These are phyloP conservation scores for Murraya koenigii DNA, from an alignment of 345 rosid genomes.

Conservation along the genomic window DNA sequence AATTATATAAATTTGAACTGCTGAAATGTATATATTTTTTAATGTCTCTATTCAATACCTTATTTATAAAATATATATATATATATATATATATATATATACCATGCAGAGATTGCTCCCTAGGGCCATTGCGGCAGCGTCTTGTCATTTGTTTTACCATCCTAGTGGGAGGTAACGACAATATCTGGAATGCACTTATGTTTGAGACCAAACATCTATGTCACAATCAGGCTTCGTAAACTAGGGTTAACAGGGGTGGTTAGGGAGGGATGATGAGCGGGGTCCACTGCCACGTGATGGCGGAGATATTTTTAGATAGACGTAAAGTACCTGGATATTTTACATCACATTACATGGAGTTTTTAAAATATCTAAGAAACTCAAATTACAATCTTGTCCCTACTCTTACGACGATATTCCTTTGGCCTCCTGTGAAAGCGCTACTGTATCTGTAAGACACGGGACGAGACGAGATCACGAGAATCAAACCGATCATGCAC, in stretches of 20 bases:
- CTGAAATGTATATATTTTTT: too few species aligned
- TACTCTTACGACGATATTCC: neutral
- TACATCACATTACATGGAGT: too few species aligned
- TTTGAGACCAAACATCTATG: neutral
- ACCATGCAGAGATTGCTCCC: too few species aligned
- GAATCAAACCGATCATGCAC: neutral
- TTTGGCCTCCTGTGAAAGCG: neutral
- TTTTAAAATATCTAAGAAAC: neutral
- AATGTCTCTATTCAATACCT: too few species aligned
- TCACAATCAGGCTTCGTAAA: neutral
- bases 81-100: too few species aligned
- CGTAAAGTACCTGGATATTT: neutral
- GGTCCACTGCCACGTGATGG: slow-evolving; percentile 3
- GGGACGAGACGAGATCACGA: neutral
- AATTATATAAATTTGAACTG: too few species aligned
- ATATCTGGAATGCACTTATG: neutral
- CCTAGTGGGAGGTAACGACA: neutral
- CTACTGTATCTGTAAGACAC: neutral
- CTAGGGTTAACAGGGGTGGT: neutral
- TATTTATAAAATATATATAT: too few species aligned
- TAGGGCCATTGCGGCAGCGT: too few species aligned
- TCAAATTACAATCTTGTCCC: neutral
- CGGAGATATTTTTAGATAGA: neutral
- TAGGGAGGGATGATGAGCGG: neutral
- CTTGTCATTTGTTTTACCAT: neutral